Evolutionary conservation across 179 eudicot genomes (phyloP).

Genomic region (Corrigiola litoralis): DNA sequence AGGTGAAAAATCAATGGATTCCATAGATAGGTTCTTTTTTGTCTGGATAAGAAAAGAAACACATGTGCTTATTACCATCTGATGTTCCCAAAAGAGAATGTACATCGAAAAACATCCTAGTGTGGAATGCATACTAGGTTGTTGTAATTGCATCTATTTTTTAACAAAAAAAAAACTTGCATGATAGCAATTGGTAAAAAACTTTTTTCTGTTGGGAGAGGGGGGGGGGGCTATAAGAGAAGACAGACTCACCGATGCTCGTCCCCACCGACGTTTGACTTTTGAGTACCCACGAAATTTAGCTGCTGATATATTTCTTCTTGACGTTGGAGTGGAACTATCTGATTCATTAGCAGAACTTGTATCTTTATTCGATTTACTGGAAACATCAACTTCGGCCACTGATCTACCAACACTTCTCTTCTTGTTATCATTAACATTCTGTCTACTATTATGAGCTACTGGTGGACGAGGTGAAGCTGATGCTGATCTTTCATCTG

Average conservation of each 20-base stretch:
- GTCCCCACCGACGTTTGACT: conserved; percentile 52
- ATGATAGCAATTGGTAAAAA: background rate
- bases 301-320: conserved; percentile 22
- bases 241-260: conserved; percentile 49
- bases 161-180: too few relatives aligned
- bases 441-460: conserved; percentile 19
- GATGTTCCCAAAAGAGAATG: background rate
- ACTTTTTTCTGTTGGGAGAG: too few relatives aligned
- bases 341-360: conserved; percentile 20
- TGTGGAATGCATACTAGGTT: too few relatives aligned
- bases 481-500: conserved; percentile 24
- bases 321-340: conserved; percentile 14
- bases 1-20: conserved; percentile 44
- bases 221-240: background rate
- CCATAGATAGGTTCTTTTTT: conserved; percentile 72
- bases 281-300: conserved; percentile 28
- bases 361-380: conserved; percentile 22
- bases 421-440: conserved; percentile 8
- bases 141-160: too few relatives aligned
- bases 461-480: conserved; percentile 27
- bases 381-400: conserved; percentile 21
- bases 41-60: conserved; percentile 40
- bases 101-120: too few relatives aligned
- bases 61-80: background rate
- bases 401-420: conserved; percentile 15